Base-by-base conservation (phyloP, 1,139 yeast species). In the Geotrichum fermentans region DNA sequence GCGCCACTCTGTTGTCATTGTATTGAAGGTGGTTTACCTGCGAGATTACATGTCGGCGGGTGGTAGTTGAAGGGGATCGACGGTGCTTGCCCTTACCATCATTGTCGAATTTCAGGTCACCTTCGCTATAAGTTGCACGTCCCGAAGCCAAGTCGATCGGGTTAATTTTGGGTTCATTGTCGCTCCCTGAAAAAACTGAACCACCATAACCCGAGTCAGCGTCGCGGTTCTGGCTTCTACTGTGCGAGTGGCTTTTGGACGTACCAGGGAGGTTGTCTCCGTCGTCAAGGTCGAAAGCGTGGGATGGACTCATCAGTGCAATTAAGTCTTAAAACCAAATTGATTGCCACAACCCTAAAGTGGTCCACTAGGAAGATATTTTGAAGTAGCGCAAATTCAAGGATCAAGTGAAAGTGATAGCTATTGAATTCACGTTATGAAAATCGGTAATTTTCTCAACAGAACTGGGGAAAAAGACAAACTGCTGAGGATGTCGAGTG, bases 11-110 rank as follows among this genome's bases (percentile, higher is more conserved):
- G 66, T 80, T 80, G 55, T 81, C 80, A 60, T 84, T 84, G 64
- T 83, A 87, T 52, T 79, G 83, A 26, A 80, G 64, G 59, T 86
- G 94, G 53, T 80, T 78, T 22, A 82, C 62, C 41, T 83, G 80
- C 17, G 64, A 56, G n/a, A 57, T 57, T 30, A 64, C 58, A 44
- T 59, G 62, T 13, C 57, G 58, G n/a, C 60, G 58, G 3, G 64
- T 58, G 4, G 55, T 56, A n/a, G 58, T 36, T 7, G 62, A 59
- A 2, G 60, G 58, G 3, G 61, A 53, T 18, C 63, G 50, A 26
- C 55, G 55, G 29, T 56, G 61, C 43, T 26, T 37, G 32, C 50
- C 34, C 47, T 50, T 43, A 17, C 24, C 34, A 10, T 6, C 6
- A 10, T 24, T 24, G 28, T 24, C 10, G 6, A 45, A 17, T 21